Evolutionary conservation across 768 basidiomycete species (phyloP).

Genomic region (Termitomyces sp.): DNA sequence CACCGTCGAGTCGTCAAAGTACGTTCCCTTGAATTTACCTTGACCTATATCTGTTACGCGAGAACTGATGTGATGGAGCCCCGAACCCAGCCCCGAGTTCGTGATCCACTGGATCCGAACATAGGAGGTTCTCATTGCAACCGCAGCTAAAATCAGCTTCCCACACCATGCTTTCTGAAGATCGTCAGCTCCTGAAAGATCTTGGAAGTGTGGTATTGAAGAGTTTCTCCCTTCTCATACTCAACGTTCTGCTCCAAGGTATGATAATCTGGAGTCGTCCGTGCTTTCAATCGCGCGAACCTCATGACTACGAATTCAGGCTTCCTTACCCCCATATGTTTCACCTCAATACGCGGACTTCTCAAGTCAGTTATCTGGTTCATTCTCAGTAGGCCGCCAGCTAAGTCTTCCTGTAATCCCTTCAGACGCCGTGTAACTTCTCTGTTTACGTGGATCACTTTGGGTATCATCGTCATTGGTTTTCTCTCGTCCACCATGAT

Average conservation of each 20-base stretch:
- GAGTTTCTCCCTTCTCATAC: background rate
- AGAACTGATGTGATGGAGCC: no score
- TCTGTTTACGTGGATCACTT: background rate
- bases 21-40: no score
- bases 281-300: background rate
- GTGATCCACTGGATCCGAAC: no score
- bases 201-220: background rate
- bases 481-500: background rate
- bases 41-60: no score
- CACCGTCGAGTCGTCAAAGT: no score
- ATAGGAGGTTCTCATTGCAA: no score
- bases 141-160: no score
- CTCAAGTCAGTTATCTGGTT: background rate
- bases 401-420: background rate
- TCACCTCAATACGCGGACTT: background rate
- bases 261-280: background rate
- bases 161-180: background rate
- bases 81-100: no score
- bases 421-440: background rate
- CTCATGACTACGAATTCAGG: background rate
- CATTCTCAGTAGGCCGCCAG: background rate
- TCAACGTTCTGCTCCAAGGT: background rate
- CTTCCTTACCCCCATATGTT: background rate
- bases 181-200: background rate
- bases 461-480: background rate